These are phyloP conservation scores for Aspergillus sp. DNA, from an alignment of 2,329 filamentous ascomycete genomes.

Conservation along the genomic window DNA sequence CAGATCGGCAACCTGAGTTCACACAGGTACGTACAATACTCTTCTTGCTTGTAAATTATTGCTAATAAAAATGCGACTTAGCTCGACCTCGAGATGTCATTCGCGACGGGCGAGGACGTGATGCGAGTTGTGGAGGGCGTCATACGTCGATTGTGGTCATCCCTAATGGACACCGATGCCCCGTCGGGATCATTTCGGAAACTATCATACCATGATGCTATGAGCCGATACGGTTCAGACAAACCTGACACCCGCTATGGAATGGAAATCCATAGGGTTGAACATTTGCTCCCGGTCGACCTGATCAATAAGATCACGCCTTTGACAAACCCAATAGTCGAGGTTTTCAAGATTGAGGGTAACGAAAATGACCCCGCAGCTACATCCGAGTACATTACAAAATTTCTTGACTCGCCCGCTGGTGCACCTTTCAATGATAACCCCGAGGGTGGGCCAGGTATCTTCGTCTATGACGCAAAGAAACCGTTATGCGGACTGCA, in stretches of 20 bases:
- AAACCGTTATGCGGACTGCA: slow-evolving; percentile 76
- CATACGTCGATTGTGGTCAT: slow-evolving; percentile 56
- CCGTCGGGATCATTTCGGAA: slow-evolving; percentile 53
- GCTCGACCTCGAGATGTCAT: slow-evolving; percentile 93
- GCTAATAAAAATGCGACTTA: slow-evolving; percentile 35
- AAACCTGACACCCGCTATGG: slow-evolving; percentile 86
- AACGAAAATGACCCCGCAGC: slow-evolving; percentile 50
- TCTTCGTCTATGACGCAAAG: slow-evolving; percentile 71
- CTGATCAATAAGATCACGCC: slow-evolving; percentile 75
- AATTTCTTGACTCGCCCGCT: slow-evolving; percentile 69
- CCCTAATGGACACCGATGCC: slow-evolving; percentile 47
- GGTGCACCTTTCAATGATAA: slow-evolving; percentile 63
- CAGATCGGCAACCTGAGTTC: slow-evolving; percentile 94
- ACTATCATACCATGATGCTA: slow-evolving; percentile 73
- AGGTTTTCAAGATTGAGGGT: slow-evolving; percentile 66
- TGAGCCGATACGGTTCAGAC: slow-evolving; percentile 79
- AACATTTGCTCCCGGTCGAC: slow-evolving; percentile 60
- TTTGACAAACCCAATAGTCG: slow-evolving; percentile 67
- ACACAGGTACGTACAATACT: slow-evolving; percentile 64
- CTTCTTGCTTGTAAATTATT: not conserved
- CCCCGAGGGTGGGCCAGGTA: slow-evolving; percentile 73
- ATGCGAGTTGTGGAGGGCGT: slow-evolving; percentile 59
- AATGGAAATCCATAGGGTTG: slow-evolving; percentile 65
- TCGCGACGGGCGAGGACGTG: slow-evolving; percentile 70
- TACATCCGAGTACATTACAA: slow-evolving; percentile 62